A percentile compares a stretch with the other conserved stretches of the same genome.
phyloP scores from a whole-genome alignment of 2,329 filamentous ascomycete genomes.

The Penicillium digitatum region DNA sequence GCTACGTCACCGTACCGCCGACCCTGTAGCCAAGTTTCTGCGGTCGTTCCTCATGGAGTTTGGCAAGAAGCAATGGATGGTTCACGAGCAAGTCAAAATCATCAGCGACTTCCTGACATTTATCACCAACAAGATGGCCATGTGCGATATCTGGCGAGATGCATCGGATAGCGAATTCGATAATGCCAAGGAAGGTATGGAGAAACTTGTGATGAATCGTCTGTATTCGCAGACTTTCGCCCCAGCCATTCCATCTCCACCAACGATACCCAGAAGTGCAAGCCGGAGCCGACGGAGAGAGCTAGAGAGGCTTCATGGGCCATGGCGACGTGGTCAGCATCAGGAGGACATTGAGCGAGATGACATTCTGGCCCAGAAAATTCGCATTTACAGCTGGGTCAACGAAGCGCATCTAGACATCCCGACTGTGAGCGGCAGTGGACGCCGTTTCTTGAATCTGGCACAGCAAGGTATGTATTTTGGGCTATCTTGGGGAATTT shows the following conservation, averaged over 20 bases:
- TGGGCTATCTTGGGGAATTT: background rate
- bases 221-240: conserved; percentile 95
- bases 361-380: conserved; percentile 92
- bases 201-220: conserved; percentile 98
- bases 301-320: conserved; percentile 65
- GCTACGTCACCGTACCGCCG: conserved; percentile 91
- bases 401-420: conserved; percentile 92
- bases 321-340: conserved; percentile 88
- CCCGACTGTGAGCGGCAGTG: conserved; percentile 74
- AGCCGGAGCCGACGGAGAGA: conserved; percentile 66
- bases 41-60: conserved; percentile 94
- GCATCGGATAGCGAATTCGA: conserved; percentile 97
- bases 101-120: conserved; percentile 95
- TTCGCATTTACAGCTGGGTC: conserved; percentile 95
- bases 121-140: conserved; percentile 96
- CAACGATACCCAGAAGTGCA: conserved; percentile 56
- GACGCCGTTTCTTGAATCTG: conserved; percentile 78
- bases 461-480: conserved; percentile 70
- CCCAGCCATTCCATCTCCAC: conserved; percentile 79
- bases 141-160: conserved; percentile 93
- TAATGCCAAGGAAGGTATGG: conserved; percentile 97
- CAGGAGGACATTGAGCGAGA: conserved; percentile 97
- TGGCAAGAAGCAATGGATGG: conserved; percentile 98
- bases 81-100: conserved; percentile 98
- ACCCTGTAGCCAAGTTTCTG: conserved; percentile 91